phyloP scores from a whole-genome alignment of 257 asterid species.

The Primulina tabacum region DNA sequence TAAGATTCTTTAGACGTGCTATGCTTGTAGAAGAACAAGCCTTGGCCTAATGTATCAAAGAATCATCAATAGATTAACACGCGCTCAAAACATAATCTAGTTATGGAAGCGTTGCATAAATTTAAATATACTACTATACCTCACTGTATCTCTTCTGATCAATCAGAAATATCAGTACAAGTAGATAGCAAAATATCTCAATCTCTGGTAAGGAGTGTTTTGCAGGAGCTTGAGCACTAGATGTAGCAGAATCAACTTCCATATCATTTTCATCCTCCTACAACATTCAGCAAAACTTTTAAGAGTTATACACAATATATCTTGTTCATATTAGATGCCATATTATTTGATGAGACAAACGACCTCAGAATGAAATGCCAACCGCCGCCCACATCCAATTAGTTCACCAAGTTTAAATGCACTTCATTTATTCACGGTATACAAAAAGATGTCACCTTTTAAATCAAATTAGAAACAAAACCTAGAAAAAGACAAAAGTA shows the following conservation, averaged over 20 bases:
- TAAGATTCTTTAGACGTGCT: slow-evolving; percentile 55
- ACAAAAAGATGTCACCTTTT: background rate
- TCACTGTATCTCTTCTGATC: slow-evolving; percentile 61
- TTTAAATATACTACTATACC: slow-evolving; percentile 37
- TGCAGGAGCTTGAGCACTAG: slow-evolving; percentile 45
- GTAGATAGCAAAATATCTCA: slow-evolving; percentile 66
- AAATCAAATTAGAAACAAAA: background rate
- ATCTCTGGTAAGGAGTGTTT: slow-evolving; percentile 66
- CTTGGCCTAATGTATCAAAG: slow-evolving; percentile 51
- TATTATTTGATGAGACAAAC: slow-evolving; percentile 4
- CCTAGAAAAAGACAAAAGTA: background rate
- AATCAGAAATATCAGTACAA: slow-evolving; percentile 58
- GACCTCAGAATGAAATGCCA: slow-evolving; percentile 8
- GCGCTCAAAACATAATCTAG: slow-evolving; percentile 11
- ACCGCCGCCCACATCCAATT: slow-evolving; percentile 1
- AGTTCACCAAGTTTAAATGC: background rate
- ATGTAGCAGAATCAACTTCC: slow-evolving; percentile 55
- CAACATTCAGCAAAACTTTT: slow-evolving; percentile 24
- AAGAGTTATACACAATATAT: background rate
- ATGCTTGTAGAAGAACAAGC: slow-evolving; percentile 74
- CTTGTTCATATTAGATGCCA: background rate
- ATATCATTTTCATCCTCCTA: slow-evolving; percentile 59
- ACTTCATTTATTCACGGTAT: background rate
- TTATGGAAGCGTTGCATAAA: background rate
- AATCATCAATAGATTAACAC: slow-evolving; percentile 14